Percentiles rank a stretch among this genome's conserved stretches.
Conservation (phyloP, 257 asterid genomes). For the Mentha longifolia region DNA sequence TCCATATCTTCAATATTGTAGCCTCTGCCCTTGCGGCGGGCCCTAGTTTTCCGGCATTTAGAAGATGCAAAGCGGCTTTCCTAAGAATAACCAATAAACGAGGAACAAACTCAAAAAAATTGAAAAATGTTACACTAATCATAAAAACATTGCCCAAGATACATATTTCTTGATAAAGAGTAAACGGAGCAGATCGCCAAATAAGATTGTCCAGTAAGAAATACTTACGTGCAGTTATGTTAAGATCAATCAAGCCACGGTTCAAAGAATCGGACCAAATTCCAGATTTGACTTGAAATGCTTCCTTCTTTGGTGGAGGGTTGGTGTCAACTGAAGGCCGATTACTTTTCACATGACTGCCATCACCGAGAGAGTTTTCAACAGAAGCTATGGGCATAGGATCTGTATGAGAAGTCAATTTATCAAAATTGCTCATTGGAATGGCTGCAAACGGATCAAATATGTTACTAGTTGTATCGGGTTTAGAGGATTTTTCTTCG, state of each 20-base stretch:
- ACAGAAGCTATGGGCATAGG: constrained; percentile 38
- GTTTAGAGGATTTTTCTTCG: constrained; percentile 45
- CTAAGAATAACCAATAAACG: background rate
- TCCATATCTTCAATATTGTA: background rate
- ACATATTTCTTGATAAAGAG: background rate
- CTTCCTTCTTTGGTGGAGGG: constrained; percentile 55
- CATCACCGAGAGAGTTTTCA: constrained; percentile 40
- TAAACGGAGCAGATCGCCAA: background rate
- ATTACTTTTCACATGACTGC: constrained; percentile 35
- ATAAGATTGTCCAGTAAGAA: constrained; percentile 22
- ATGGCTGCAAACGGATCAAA: constrained; percentile 86
- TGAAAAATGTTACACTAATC: background rate
- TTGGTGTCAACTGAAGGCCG: constrained; percentile 41
- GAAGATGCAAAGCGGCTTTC: background rate
- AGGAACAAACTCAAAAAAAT: background rate
- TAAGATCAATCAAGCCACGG: constrained; percentile 95
- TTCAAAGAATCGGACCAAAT: constrained; percentile 97
- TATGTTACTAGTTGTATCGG: constrained; percentile 45
- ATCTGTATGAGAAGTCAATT: constrained; percentile 56
- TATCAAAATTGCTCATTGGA: constrained; percentile 67
- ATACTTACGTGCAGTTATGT: constrained; percentile 92
- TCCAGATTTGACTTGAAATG: constrained; percentile 94
- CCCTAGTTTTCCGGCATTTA: background rate
- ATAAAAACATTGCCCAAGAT: background rate
- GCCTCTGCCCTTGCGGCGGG: background rate